phyloP scores from a whole-genome alignment of 495 filamentous ascomycete species.

The Penicillium psychrofluorescens region DNA sequence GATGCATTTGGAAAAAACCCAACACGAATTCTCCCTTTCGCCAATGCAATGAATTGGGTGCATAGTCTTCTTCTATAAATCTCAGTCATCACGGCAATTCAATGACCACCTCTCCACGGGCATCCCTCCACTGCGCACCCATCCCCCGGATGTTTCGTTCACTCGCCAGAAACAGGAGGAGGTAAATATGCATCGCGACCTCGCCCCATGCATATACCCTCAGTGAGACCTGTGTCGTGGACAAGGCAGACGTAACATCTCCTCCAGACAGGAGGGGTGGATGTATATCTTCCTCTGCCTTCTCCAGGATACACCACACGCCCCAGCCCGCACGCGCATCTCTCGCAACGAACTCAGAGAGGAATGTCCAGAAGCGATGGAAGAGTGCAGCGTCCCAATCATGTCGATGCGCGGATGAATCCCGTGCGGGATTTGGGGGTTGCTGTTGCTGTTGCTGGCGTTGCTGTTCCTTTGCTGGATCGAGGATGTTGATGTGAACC shows the following conservation, averaged over 20 bases:
- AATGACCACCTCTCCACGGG: slow-evolving; percentile 41
- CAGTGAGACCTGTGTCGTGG: slow-evolving; percentile 20
- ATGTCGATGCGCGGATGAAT: background rate
- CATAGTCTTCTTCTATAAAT: background rate
- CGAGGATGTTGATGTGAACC: slow-evolving; percentile 35
- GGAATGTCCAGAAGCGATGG: slow-evolving; percentile 51
- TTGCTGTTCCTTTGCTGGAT: background rate
- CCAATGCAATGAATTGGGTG: no score
- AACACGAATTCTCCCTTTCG: no score
- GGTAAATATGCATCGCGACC: slow-evolving; percentile 53
- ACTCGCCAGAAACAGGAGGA: slow-evolving; percentile 58
- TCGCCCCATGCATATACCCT: slow-evolving; percentile 64
- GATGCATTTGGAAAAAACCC: no score
- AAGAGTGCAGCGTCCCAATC: slow-evolving; percentile 24
- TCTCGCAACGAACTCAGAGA: slow-evolving; percentile 48
- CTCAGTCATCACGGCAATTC: slow-evolving; percentile 24
- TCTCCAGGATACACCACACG: slow-evolving; percentile 43
- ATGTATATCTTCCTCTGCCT: background rate
- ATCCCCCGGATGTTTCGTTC: slow-evolving; percentile 46
- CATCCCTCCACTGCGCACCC: slow-evolving; percentile 53
- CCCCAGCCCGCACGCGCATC: slow-evolving; percentile 62
- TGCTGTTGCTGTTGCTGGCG: background rate
- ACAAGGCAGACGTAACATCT: background rate
- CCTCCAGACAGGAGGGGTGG: no score
- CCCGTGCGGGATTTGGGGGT: background rate